A percentile compares a stretch with the other conserved stretches of the same genome.
Conservation (phyloP, 306 rosid genomes). For the Trichosanthes cucumerina region DNA sequence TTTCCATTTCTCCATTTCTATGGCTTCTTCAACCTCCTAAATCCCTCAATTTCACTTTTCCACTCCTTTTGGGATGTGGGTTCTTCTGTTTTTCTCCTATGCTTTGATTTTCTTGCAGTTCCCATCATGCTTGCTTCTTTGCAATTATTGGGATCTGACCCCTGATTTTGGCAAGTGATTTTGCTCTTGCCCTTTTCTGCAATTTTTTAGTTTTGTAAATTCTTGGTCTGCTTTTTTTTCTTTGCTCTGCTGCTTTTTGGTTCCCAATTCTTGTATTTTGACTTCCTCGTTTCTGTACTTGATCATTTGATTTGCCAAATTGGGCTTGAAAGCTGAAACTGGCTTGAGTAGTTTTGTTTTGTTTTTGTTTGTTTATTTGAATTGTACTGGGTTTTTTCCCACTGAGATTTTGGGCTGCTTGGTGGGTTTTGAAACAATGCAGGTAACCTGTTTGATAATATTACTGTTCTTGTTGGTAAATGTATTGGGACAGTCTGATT, state of each 20-base stretch:
- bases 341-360: neutral
- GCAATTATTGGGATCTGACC: neutral
- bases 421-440: conserved; percentile 48
- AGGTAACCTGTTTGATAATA: conserved; percentile 36
- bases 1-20: neutral
- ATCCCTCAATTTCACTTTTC: neutral
- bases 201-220: neutral
- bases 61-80: neutral
- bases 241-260: no score
- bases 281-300: neutral
- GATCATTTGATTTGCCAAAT: neutral
- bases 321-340: neutral
- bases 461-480: conserved; percentile 26
- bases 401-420: conserved; percentile 21
- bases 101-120: neutral
- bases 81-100: neutral
- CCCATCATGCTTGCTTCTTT: neutral
- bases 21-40: neutral
- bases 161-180: neutral
- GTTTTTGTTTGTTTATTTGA: neutral
- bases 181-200: neutral
- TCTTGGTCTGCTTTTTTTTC: neutral
- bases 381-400: neutral
- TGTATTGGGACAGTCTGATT: conserved; percentile 51
- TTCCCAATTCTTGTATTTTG: neutral